These are phyloP conservation scores for Solanum sparsipilum DNA, from an alignment of 257 asterid genomes.

Conservation along the genomic window DNA sequence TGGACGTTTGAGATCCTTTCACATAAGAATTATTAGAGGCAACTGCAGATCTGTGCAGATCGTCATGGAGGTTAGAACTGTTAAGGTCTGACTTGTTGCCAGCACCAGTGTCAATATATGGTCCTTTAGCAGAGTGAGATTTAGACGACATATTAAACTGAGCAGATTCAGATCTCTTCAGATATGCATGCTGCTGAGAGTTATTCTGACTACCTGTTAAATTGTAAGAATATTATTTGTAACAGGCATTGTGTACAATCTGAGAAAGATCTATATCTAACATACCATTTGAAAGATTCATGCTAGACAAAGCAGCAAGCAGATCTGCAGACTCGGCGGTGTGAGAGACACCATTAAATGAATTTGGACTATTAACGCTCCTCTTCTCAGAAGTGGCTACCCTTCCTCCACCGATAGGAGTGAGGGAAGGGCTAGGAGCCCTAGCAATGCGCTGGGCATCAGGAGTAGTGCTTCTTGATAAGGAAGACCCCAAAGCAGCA, in stretches of 20 bases:
- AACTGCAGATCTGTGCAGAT: constrained; percentile 31
- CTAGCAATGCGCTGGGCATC: constrained; percentile 77
- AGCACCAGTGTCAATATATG: constrained; percentile 22
- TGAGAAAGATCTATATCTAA: constrained; percentile 28
- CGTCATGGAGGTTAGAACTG: constrained; percentile 22
- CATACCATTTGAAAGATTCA: constrained; percentile 65
- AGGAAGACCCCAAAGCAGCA: constrained; percentile 77
- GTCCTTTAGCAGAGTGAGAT: constrained; percentile 17
- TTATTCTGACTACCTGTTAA: constrained; percentile 49
- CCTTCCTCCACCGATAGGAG: constrained; percentile 88
- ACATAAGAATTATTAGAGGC: constrained; percentile 34
- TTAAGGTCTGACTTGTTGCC: constrained; percentile 14
- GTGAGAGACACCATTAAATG: constrained; percentile 49
- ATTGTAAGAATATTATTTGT: constrained; percentile 5
- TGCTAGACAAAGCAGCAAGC: constrained; percentile 73
- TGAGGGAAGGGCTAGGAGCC: constrained; percentile 88
- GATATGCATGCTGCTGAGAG: constrained; percentile 38
- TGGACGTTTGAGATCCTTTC: constrained; percentile 47
- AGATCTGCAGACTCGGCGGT: constrained; percentile 51
- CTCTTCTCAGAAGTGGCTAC: constrained; percentile 49
- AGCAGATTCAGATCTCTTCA: constrained; percentile 29
- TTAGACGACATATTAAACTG: constrained; percentile 23
- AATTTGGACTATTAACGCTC: constrained; percentile 34
- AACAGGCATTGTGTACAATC: constrained; percentile 17
- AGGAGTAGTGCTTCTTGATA: constrained; percentile 94